Percentiles rank a stretch among this genome's conserved stretches.
Conservation (phyloP, 768 basidiomycete species). For the Psilocybe sp. region DNA sequence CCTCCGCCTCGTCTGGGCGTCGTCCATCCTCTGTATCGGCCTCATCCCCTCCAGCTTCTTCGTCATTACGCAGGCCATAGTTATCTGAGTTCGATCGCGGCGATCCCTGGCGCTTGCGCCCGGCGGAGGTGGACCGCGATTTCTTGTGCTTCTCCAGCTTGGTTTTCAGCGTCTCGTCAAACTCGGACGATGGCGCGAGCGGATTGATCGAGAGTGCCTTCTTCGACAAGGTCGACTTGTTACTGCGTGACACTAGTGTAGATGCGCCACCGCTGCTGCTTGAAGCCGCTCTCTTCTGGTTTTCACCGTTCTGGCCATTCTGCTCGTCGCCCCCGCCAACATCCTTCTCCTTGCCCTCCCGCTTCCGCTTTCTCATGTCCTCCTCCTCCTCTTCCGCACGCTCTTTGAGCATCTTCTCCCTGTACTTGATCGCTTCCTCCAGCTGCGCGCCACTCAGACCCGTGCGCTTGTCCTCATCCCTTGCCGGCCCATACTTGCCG, state of each 20-base stretch:
- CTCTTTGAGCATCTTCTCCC: constrained; percentile 75
- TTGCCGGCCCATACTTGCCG: constrained; percentile 58
- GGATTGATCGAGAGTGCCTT: constrained; percentile 74
- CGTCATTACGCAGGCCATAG: constrained; percentile 16
- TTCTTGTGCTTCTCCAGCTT: constrained; percentile 44
- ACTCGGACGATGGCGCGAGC: constrained; percentile 75
- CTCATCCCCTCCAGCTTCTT: constrained; percentile 3
- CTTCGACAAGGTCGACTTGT: constrained; percentile 19
- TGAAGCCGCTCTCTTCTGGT: constrained; percentile 19
- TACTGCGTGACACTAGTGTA: constrained; percentile 22
- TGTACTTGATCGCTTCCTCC: constrained; percentile 81
- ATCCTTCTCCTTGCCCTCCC: constrained; percentile 23
- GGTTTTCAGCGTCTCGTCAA: constrained; percentile 80
- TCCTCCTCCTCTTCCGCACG: constrained; percentile 29
- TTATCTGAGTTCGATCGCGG: neutral
- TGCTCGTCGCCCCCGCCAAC: constrained; percentile 10
- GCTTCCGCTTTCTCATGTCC: constrained; percentile 15
- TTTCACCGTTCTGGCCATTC: constrained; percentile 5
- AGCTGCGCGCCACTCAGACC: constrained; percentile 73
- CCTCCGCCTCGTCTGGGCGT: constrained; percentile 37
- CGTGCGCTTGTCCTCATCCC: constrained; percentile 79
- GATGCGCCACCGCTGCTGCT: constrained; percentile 10
- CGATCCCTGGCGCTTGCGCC: neutral
- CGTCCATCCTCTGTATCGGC: constrained; percentile 27
- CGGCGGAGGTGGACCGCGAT: constrained; percentile 5